Evolutionary conservation across 768 basidiomycete genomes (phyloP).

Genomic region (Naematelia aurantialba): DNA sequence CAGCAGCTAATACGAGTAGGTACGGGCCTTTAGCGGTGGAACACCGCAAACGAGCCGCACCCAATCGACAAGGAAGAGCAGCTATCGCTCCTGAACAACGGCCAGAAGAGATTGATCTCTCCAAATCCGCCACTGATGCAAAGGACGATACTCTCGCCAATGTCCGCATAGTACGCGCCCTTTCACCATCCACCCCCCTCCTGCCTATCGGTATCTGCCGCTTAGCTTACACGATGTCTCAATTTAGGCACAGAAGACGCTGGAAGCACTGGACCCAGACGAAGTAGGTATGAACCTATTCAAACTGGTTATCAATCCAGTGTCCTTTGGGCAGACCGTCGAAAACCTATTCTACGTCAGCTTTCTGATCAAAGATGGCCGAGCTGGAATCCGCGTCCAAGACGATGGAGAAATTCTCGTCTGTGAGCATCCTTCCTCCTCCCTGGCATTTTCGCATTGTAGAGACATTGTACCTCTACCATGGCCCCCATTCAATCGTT

Average conservation of each 20-base stretch:
- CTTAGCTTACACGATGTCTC: no score
- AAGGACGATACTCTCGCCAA: slow-evolving; percentile 17
- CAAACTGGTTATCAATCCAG: slow-evolving; percentile 80
- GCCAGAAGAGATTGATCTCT: slow-evolving; percentile 60
- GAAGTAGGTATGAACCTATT: slow-evolving; percentile 67
- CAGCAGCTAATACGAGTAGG: slow-evolving; percentile 55
- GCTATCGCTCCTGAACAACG: slow-evolving; percentile 60
- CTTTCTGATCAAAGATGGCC: slow-evolving; percentile 83
- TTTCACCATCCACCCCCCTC: no score
- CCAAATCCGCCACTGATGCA: slow-evolving; percentile 16
- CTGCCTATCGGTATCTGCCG: no score
- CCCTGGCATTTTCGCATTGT: not conserved
- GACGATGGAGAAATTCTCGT: slow-evolving; percentile 68
- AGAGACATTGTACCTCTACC: not conserved
- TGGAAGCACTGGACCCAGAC: slow-evolving; percentile 22
- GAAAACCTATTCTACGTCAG: slow-evolving; percentile 96
- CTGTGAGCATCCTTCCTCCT: slow-evolving; percentile 53
- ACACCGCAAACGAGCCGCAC: slow-evolving; percentile 66
- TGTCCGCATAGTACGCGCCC: slow-evolving; percentile 5
- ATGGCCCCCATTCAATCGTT: not conserved
- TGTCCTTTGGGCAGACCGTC: slow-evolving; percentile 86
- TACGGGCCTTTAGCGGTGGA: slow-evolving; percentile 84
- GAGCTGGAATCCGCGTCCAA: slow-evolving; percentile 51
- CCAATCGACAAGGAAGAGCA: slow-evolving; percentile 70
- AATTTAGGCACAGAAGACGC: no score